These are phyloP conservation scores for Venturia effusa DNA, from an alignment of 2,329 filamentous ascomycete genomes.

Conservation along the genomic window DNA sequence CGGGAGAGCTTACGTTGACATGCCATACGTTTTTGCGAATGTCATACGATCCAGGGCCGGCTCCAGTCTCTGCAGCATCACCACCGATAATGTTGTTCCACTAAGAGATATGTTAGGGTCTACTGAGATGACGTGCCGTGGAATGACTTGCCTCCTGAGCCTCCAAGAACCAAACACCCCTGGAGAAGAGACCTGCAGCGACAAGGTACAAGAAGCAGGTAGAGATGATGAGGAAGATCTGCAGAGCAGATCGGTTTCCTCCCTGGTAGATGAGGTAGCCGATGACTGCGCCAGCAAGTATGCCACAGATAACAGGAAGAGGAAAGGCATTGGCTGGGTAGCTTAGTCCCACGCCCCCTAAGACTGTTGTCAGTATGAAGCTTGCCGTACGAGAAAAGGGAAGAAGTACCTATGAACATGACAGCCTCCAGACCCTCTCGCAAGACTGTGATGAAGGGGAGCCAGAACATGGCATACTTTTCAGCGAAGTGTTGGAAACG, in stretches of 20 bases:
- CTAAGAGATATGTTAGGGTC: conserved; percentile 17
- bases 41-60: conserved; percentile 67
- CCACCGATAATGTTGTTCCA: conserved; percentile 58
- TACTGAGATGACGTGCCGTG: conserved; percentile 4
- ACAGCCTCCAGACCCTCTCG: conserved; percentile 79
- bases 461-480: conserved; percentile 75
- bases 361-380: not conserved
- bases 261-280: conserved; percentile 72
- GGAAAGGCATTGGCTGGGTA: conserved; percentile 68
- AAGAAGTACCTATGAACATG: conserved; percentile 50
- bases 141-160: conserved; percentile 35
- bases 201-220: conserved; percentile 80
- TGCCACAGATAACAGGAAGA: conserved; percentile 61
- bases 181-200: conserved; percentile 70
- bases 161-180: conserved; percentile 65
- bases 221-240: conserved; percentile 70
- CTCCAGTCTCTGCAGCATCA: conserved; percentile 50
- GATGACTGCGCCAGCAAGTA: conserved; percentile 54
- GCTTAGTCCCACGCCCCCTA: conserved; percentile 66
- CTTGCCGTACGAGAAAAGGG: not conserved
- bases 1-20: conserved; percentile 50
- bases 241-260: conserved; percentile 54
- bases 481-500: conserved; percentile 55
- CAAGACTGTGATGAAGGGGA: conserved; percentile 81
- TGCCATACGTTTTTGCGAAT: conserved; percentile 73